Base-by-base conservation (phyloP, 1,284 basidiomycete species). In the Ustilago xerochloae region DNA sequence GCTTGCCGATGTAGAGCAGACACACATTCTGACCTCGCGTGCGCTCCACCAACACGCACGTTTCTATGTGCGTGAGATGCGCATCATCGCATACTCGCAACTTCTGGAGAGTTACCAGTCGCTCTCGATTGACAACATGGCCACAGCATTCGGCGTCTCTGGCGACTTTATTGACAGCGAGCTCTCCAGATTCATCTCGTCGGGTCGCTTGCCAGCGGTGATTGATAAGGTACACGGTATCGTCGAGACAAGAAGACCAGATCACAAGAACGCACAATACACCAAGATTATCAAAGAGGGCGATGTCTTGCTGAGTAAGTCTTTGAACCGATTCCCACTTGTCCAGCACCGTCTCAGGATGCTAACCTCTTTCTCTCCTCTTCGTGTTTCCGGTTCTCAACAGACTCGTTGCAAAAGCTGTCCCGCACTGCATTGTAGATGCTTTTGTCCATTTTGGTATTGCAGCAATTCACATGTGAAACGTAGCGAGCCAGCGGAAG, bases 31-130 rank as follows among this genome's bases (percentile, higher is more conserved):
- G 20, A 91, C 94, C 10, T 96, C 93, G 16, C 91, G 93, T 26
- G 86, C 94, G 46, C 89, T 98, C 45, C 89, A 91, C 6, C 91
- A 91, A 0, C 97, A 99, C 82, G 89, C 93, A 1, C 89, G 93
- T 4, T 97, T 88, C 87, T 98, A 97, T 84, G 89, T 96, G 20
- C 91, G 95, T 52, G 97, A 98, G 85, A 95, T 98, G 92, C 91
- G 96, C 43, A 95, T 99, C 80, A 90, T 93, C 46, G 94, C 95
- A 3, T 99, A 98, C 86, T 87, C 89, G 33, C 96, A 98, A 84
- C 88, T 98, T 3, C 87, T 99, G 16, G 94, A 98, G 85, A 91
- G 90, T 16, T 99, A 99, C 85, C 89, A 92, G 49, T 93, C 91
- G 68, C 88, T 99, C 36, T 97, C 95, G 1, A 86, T 99, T 38